Evolutionary conservation across 176 grass and related monocot genomes (phyloP).

Genomic region (Musa acuminata): DNA sequence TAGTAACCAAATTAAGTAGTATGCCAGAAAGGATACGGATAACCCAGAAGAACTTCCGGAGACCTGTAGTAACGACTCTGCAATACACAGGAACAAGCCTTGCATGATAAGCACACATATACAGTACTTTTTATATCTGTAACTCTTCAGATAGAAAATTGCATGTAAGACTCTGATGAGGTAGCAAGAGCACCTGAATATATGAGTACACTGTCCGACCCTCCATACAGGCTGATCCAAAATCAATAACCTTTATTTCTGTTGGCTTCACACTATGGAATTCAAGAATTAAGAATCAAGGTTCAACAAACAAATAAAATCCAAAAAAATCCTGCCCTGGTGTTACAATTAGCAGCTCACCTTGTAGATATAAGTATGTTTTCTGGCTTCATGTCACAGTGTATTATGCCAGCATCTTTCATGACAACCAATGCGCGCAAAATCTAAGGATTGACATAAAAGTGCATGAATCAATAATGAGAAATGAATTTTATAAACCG

Average conservation of each 20-base stretch:
- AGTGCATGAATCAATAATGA: slow-evolving; percentile 21
- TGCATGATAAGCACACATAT: slow-evolving; percentile 21
- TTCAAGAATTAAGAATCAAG: background rate
- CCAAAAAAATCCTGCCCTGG: background rate
- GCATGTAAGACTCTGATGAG: background rate
- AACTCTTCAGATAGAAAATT: too few species aligned
- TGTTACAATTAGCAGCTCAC: slow-evolving; percentile 37
- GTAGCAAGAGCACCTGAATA: slow-evolving; percentile 56
- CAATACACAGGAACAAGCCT: slow-evolving; percentile 37
- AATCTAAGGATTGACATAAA: slow-evolving; percentile 38
- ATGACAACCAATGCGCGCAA: slow-evolving; percentile 82
- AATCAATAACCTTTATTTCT: slow-evolving; percentile 99
- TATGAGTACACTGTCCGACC: slow-evolving; percentile 91
- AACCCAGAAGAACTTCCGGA: slow-evolving; percentile 95
- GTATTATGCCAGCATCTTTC: slow-evolving; percentile 97
- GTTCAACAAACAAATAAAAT: background rate
- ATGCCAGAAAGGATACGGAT: slow-evolving; percentile 80
- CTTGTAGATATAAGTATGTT: slow-evolving; percentile 88
- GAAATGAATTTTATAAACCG: slow-evolving; percentile 13
- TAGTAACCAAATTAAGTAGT: background rate
- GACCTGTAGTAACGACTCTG: slow-evolving; percentile 99
- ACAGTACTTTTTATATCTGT: background rate
- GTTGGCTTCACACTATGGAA: slow-evolving; percentile 69
- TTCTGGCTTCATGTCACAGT: slow-evolving; percentile 99
- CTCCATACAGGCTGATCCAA: slow-evolving; percentile 96